Conservation (phyloP, 768 basidiomycete species). For the Vararia minispora region DNA sequence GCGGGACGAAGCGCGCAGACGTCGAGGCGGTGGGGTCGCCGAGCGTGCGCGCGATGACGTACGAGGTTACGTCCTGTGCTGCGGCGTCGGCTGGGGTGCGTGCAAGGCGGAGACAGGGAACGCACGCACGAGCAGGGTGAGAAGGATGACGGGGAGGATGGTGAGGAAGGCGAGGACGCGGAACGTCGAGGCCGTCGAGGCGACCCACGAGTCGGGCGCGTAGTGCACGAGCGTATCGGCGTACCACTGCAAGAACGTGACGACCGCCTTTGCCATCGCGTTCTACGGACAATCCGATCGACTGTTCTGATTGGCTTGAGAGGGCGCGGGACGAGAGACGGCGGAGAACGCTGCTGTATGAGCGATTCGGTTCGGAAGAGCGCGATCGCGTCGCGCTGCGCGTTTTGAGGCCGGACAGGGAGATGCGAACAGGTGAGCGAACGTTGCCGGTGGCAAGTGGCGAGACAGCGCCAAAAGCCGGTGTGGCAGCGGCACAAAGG, state of each 20-base stretch:
- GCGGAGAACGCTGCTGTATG: too few relatives aligned
- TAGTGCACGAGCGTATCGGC: conserved; percentile 55
- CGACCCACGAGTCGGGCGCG: conserved; percentile 54
- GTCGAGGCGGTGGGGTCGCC: conserved; percentile 68
- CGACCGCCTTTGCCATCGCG: conserved; percentile 3
- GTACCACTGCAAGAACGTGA: conserved; percentile 46
- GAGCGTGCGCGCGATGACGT: conserved; percentile 73
- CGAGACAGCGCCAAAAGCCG: too few relatives aligned
- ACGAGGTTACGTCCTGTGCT: conserved; percentile 64
- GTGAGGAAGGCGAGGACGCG: conserved; percentile 50
- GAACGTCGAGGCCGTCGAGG: conserved; percentile 46
- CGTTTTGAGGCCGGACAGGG: too few relatives aligned
- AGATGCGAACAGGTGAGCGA: too few relatives aligned
- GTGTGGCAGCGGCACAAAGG: too few relatives aligned
- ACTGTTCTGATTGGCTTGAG: too few relatives aligned
- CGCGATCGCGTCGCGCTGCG: too few relatives aligned
- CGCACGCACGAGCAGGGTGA: conserved; percentile 54
- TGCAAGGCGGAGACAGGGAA: not conserved
- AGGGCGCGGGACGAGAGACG: too few relatives aligned
- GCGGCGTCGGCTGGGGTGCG: not conserved
- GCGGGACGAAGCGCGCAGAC: conserved; percentile 23
- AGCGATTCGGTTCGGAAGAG: too few relatives aligned
- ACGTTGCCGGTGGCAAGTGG: too few relatives aligned
- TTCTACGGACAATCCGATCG: conserved; percentile 2
- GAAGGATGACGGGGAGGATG: conserved; percentile 37